A percentile compares a stretch with the other conserved stretches of the same genome.
Evolutionary conservation across 2,329 filamentous ascomycete genomes (phyloP).

Genomic region (Pseudopithomyces chartarum): DNA sequence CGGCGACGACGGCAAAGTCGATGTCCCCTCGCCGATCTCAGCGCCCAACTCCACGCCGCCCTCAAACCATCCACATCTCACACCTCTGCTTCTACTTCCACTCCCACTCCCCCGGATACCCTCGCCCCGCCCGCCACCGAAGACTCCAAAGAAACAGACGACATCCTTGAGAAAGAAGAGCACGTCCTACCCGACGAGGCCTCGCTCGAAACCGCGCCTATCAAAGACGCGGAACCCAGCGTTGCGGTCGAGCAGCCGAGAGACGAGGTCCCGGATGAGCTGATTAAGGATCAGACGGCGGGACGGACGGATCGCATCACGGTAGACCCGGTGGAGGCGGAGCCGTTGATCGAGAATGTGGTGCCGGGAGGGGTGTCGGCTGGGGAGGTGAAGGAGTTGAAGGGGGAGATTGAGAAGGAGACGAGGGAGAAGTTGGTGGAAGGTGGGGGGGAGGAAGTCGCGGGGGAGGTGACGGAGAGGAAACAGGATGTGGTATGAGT

Average conservation of each 20-base stretch:
- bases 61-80: slow-evolving; percentile 17
- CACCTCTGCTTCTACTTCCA: too few relatives aligned
- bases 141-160: slow-evolving; percentile 11
- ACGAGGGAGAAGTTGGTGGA: slow-evolving; percentile 8
- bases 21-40: slow-evolving; percentile 37
- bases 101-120: not conserved
- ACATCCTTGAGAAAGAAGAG: slow-evolving; percentile 11
- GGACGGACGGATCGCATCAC: slow-evolving; percentile 8
- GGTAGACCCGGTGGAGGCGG: slow-evolving; percentile 4
- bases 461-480: not conserved
- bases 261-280: slow-evolving; percentile 2
- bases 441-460: slow-evolving; percentile 6
- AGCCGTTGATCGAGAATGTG: slow-evolving; percentile 7
- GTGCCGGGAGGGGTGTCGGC: slow-evolving; percentile 4
- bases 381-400: not conserved
- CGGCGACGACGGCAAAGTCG: slow-evolving; percentile 37
- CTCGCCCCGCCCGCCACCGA: slow-evolving; percentile 3
- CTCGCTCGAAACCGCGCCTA: slow-evolving; percentile 5
- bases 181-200: slow-evolving; percentile 12
- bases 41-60: slow-evolving; percentile 30
- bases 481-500: not conserved
- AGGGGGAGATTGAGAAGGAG: slow-evolving; percentile 10
- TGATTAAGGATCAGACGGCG: slow-evolving; percentile 8
- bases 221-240: slow-evolving; percentile 9
- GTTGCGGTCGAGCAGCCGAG: not conserved